Evolutionary conservation across 495 filamentous ascomycete species (phyloP).

Genomic region (Talaromyces wortmannii): DNA sequence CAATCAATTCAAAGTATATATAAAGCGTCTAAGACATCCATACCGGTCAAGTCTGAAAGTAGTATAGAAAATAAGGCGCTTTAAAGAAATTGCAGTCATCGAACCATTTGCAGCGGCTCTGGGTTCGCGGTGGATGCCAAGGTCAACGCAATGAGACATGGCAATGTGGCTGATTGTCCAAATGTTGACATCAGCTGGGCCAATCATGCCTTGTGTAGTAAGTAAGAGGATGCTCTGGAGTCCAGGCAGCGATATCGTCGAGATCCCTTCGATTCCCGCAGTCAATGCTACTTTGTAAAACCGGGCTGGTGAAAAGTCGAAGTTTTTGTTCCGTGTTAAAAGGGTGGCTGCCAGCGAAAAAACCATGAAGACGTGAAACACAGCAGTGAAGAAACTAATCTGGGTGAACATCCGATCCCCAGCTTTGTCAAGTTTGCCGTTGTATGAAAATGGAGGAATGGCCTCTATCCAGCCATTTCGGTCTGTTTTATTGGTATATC

Average conservation of each 20-base stretch:
- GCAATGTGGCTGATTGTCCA: slow-evolving; percentile 17
- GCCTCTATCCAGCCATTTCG: slow-evolving; percentile 13
- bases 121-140: slow-evolving; percentile 17
- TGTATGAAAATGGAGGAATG: slow-evolving; percentile 11
- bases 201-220: slow-evolving; percentile 11
- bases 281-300: slow-evolving; percentile 15
- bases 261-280: slow-evolving; percentile 13
- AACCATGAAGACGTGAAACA: slow-evolving; percentile 15
- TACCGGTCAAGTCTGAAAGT: slow-evolving; percentile 18
- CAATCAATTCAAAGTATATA: neutral
- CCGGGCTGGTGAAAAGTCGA: slow-evolving; percentile 11
- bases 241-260: slow-evolving; percentile 10
- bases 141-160: slow-evolving; percentile 19
- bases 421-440: slow-evolving; percentile 5
- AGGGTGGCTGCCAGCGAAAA: slow-evolving; percentile 17
- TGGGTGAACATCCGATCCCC: slow-evolving; percentile 6
- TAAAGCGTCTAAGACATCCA: neutral
- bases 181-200: slow-evolving; percentile 14
- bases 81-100: slow-evolving; percentile 3
- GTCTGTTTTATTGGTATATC: slow-evolving; percentile 7
- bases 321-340: slow-evolving; percentile 16
- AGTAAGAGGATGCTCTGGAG: slow-evolving; percentile 14
- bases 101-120: slow-evolving; percentile 3
- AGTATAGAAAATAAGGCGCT: slow-evolving; percentile 14
- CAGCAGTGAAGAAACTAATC: slow-evolving; percentile 12